Conservation (phyloP, 2,329 filamentous ascomycete genomes). For the Hypoxylon sp. region DNA sequence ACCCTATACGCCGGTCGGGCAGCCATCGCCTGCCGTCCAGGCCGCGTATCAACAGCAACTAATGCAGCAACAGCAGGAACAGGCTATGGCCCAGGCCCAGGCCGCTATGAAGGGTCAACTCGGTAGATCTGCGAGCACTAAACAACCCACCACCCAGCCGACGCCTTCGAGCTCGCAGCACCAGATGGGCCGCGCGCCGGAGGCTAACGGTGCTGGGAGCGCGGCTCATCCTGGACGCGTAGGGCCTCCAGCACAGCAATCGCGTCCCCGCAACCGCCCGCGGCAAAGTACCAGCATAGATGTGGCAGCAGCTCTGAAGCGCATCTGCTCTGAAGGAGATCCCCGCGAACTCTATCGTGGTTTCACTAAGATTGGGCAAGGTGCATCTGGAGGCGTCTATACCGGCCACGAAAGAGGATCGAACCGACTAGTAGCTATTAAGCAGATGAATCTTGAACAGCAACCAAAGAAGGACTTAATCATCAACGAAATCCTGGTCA, state of each 20-base stretch:
- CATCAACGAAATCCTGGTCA: constrained; percentile 98
- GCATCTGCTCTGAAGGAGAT: constrained; percentile 92
- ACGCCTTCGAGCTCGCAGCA: constrained; percentile 69
- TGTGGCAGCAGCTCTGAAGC: constrained; percentile 84
- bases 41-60: constrained; percentile 73
- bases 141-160: constrained; percentile 68
- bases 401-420: constrained; percentile 88
- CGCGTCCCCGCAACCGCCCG: constrained; percentile 80
- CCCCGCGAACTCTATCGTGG: constrained; percentile 89
- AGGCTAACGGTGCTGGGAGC: constrained; percentile 51
- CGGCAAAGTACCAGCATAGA: constrained; percentile 87
- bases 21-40: constrained; percentile 59
- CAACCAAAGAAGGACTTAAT: constrained; percentile 99
- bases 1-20: constrained; percentile 64
- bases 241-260: constrained; percentile 64
- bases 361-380: constrained; percentile 96
- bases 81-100: constrained; percentile 84
- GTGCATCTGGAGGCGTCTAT: constrained; percentile 95
- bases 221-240: constrained; percentile 56
- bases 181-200: constrained; percentile 50
- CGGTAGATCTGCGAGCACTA: constrained; percentile 81
- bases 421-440: constrained; percentile 94
- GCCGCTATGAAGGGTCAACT: constrained; percentile 81
- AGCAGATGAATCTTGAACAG: constrained; percentile 99
- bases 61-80: constrained; percentile 87